Evolutionary conservation across 2,329 filamentous ascomycete genomes (phyloP).

Genomic region (Colletotrichum sp.): DNA sequence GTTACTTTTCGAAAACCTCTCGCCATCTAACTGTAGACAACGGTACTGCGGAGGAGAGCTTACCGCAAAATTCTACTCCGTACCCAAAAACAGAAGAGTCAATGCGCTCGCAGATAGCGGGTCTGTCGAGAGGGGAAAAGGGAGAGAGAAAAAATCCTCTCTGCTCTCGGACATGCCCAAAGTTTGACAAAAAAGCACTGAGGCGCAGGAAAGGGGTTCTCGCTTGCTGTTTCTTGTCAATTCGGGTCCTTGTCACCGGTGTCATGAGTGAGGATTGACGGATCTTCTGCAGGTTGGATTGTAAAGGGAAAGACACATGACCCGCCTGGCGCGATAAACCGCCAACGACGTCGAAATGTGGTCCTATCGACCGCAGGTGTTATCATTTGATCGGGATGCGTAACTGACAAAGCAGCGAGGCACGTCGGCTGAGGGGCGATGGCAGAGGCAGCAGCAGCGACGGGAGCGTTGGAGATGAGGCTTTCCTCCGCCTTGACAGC

Average conservation of each 20-base stretch:
- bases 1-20: neutral
- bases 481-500: neutral
- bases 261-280: neutral
- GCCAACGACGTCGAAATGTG: neutral
- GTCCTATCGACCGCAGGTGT: neutral
- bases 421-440: neutral
- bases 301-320: neutral
- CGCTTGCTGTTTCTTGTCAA: neutral
- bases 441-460: neutral
- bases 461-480: neutral
- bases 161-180: neutral
- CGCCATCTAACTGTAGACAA: neutral
- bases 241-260: neutral
- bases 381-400: neutral
- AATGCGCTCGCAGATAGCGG: neutral
- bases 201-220: neutral
- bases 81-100: neutral
- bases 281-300: constrained; percentile 1
- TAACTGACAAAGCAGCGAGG: neutral
- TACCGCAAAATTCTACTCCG: neutral
- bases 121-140: neutral
- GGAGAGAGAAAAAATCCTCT: neutral
- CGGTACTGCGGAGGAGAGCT: neutral
- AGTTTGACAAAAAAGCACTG: neutral
- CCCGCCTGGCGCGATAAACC: neutral